Percentiles rank a stretch among this genome's conserved stretches.
Conservation (phyloP, 2,329 filamentous ascomycete species). For the Aspergillus proliferans region DNA sequence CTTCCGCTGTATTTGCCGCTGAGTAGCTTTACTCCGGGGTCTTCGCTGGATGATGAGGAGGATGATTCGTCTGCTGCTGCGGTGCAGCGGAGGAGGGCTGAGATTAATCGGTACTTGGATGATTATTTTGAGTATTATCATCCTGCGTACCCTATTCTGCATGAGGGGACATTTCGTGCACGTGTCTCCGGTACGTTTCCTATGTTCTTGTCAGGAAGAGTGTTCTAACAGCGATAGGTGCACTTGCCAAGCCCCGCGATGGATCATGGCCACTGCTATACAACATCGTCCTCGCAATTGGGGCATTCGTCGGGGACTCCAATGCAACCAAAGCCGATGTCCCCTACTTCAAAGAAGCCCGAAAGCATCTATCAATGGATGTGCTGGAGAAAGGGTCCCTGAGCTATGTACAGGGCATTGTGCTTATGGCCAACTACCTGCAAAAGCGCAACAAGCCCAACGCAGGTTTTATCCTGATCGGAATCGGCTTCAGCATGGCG, state of each 20-base stretch:
- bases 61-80: constrained; percentile 1
- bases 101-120: constrained; percentile 9
- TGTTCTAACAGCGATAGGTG: constrained; percentile 6
- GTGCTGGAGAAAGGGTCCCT: constrained; percentile 15
- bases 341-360: constrained; percentile 13
- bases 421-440: constrained; percentile 13
- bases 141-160: constrained; percentile 13
- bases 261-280: constrained; percentile 14
- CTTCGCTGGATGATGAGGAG: constrained; percentile 12
- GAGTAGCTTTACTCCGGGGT: constrained; percentile 11
- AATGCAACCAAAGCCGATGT: constrained; percentile 12
- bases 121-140: constrained; percentile 15
- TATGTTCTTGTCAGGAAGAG: neutral
- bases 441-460: constrained; percentile 17
- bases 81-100: constrained; percentile 1
- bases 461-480: constrained; percentile 13
- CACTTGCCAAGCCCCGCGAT: constrained; percentile 12
- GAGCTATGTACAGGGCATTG: constrained; percentile 15
- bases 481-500: constrained; percentile 16
- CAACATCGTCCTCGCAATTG: constrained; percentile 14
- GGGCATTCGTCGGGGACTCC: constrained; percentile 13
- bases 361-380: constrained; percentile 14
- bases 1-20: constrained; percentile 13
- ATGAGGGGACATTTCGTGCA: constrained; percentile 14
- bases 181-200: constrained; percentile 5